phyloP scores from a whole-genome alignment of 306 rosid species.

The Glycine latifolia region DNA sequence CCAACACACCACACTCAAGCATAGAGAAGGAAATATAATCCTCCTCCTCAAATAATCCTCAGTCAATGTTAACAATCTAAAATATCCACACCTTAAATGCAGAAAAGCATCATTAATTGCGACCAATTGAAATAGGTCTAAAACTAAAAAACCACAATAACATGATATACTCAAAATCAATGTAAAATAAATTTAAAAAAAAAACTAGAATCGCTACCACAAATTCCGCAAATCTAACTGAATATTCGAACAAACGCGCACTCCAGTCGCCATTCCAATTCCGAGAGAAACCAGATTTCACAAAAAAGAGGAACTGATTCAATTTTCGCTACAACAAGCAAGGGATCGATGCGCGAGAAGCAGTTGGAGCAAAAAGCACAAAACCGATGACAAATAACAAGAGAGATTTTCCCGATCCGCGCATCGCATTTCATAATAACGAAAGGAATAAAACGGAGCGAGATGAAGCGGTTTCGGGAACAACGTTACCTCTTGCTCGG shows the following conservation, averaged over 20 bases:
- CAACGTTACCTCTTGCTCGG: conserved; percentile 82
- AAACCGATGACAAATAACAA: neutral
- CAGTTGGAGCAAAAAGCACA: conserved; percentile 31
- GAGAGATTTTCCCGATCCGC: conserved; percentile 55
- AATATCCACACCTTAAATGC: conserved; percentile 21
- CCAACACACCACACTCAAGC: neutral
- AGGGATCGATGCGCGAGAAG: conserved; percentile 47
- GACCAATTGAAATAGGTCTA: neutral
- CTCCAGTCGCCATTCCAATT: neutral
- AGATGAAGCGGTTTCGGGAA: neutral
- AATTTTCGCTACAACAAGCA: neutral
- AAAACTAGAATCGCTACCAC: neutral
- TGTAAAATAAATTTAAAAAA: neutral
- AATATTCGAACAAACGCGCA: neutral
- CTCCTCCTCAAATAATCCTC: conserved; percentile 15
- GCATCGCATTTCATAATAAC: conserved; percentile 32
- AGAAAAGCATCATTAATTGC: conserved; percentile 18
- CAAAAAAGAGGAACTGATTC: neutral
- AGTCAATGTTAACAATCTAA: conserved; percentile 28
- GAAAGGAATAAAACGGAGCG: neutral
- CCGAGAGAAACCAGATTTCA: conserved; percentile 15
- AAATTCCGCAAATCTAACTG: conserved; percentile 37
- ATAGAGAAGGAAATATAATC: neutral
- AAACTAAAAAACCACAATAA: conserved; percentile 39
- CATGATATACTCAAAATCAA: neutral